These are phyloP conservation scores for Xerocomus potaroensis DNA, from an alignment of 768 basidiomycete genomes.

Conservation along the genomic window DNA sequence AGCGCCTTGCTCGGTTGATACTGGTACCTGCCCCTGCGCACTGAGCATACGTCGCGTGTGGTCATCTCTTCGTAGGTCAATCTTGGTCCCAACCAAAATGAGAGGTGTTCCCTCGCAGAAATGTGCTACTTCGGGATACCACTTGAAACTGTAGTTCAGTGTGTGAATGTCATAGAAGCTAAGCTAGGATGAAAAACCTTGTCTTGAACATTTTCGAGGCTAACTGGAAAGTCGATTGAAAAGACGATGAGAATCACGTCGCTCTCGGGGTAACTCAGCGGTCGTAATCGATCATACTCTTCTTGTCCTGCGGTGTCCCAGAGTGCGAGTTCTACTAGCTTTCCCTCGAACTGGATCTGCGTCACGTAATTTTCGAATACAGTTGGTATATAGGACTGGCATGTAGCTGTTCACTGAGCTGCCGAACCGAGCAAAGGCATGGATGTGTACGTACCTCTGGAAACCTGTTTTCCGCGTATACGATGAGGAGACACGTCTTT, in stretches of 20 bases:
- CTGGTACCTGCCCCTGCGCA: conserved; percentile 82
- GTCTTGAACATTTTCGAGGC: conserved; percentile 85
- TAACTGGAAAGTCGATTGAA: conserved; percentile 88
- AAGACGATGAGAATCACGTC: conserved; percentile 93
- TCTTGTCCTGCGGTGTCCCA: conserved; percentile 99
- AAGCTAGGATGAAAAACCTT: conserved; percentile 51
- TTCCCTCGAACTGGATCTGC: conserved; percentile 79
- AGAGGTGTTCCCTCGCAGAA: conserved; percentile 88
- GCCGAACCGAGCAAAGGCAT: conserved; percentile 4
- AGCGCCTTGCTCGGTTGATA: conserved; percentile 78
- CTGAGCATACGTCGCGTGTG: conserved; percentile 82
- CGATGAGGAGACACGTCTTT: conserved; percentile 94
- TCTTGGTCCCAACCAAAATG: conserved; percentile 92
- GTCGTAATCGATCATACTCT: conserved; percentile 88
- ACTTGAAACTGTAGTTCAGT: conserved; percentile 42
- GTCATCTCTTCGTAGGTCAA: conserved; percentile 82
- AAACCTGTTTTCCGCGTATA: conserved; percentile 94
- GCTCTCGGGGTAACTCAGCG: conserved; percentile 84
- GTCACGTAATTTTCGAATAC: conserved; percentile 95
- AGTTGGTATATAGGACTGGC: conserved; percentile 85
- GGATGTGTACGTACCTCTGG: conserved; percentile 66
- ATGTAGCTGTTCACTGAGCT: conserved; percentile 13
- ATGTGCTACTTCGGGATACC: conserved; percentile 91
- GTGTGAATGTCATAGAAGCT: not conserved
- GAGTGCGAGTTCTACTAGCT: conserved; percentile 90